These are phyloP conservation scores for Neophaeococcomyces mojaviensis DNA, from an alignment of 2,329 filamentous ascomycete species.

Conservation along the genomic window DNA sequence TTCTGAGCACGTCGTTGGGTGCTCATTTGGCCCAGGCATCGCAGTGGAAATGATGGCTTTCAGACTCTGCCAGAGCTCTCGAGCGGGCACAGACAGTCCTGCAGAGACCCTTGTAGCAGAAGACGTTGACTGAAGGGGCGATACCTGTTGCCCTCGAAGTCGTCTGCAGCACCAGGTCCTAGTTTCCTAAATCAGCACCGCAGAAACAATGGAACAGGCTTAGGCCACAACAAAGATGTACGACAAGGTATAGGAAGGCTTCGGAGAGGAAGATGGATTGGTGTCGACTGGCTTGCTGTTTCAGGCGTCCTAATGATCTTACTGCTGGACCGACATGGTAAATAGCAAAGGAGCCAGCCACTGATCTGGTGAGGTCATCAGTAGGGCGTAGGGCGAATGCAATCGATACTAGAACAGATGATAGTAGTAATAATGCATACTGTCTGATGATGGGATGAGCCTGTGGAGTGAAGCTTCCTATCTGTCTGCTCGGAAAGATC, in stretches of 20 bases:
- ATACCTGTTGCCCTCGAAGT: too few species aligned
- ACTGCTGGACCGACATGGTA: slow-evolving; percentile 31
- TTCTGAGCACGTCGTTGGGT: slow-evolving; percentile 57
- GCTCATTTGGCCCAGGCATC: slow-evolving; percentile 64
- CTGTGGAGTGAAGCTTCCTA: slow-evolving; percentile 26
- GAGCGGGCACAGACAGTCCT: slow-evolving; percentile 18
- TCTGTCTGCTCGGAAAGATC: slow-evolving; percentile 26
- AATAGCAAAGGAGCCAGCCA: slow-evolving; percentile 29
- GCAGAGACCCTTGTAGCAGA: slow-evolving; percentile 20
- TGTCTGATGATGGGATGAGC: slow-evolving; percentile 31
- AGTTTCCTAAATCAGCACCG: neutral
- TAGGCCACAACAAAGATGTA: slow-evolving; percentile 16
- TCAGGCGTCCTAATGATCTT: slow-evolving; percentile 22
- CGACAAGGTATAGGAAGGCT: slow-evolving; percentile 20
- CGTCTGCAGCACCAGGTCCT: too few species aligned
- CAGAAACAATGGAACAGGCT: neutral
- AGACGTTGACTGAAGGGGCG: slow-evolving; percentile 17
- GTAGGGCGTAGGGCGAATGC: slow-evolving; percentile 25
- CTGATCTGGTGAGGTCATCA: slow-evolving; percentile 25
- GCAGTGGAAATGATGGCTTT: slow-evolving; percentile 62
- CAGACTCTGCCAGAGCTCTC: slow-evolving; percentile 25
- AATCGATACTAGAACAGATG: slow-evolving; percentile 28
- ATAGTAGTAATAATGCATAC: slow-evolving; percentile 32
- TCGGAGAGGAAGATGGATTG: slow-evolving; percentile 14
- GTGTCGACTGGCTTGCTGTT: slow-evolving; percentile 10